Evolutionary conservation across 208 protist genomes (phyloP), one percentile per base, ranked within the genome.

Genomic region (Leishmania arabica): DNA sequence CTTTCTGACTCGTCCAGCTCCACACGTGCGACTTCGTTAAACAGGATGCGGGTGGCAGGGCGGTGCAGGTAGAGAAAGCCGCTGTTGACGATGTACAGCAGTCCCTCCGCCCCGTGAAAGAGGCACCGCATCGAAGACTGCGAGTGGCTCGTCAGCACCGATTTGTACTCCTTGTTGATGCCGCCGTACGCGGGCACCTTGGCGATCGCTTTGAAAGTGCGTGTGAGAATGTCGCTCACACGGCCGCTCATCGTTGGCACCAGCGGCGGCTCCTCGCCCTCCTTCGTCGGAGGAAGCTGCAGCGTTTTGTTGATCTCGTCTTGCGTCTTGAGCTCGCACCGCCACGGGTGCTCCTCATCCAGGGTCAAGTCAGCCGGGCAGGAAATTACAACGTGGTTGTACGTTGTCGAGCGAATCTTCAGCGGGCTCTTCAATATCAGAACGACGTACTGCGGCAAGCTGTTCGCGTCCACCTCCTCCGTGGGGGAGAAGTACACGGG

Each of bases 191-290:
- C 93, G 1, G 90, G 91, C 56, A 95, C 91, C 72, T 91, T 91
- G 11, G 93, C 90, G 49, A 95, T 76, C 3, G 93, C 91, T 70
- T 96, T 96, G 80, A 97, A 89, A 27, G 90, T 83, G 53, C 90
- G 89, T 27, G 92, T 86, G n/a, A 97, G 77, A n/a, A 97, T 94
- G 62, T 95, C 90, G 74, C 95, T 95, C 47, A 97, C 92, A 42
- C 86, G 86, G 31, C 95, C 95, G 58, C 85, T 89, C 89, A 97
- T 96, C 53, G 84, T 85, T 15, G 95, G 95, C 78, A 90, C 77
- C 70, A 97, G 75, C 45, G 71, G 77, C 77, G 84, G 89, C 40
- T 86, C 81, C 56, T 82, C 77, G 7, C 77, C 86, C 42, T 90
- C 78, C 54, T 81, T 78, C 17, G 56, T 40, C 31, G 82, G 24